phyloP scores from a whole-genome alignment of 352 stramenopile species.

The Plasmopara muralis region DNA sequence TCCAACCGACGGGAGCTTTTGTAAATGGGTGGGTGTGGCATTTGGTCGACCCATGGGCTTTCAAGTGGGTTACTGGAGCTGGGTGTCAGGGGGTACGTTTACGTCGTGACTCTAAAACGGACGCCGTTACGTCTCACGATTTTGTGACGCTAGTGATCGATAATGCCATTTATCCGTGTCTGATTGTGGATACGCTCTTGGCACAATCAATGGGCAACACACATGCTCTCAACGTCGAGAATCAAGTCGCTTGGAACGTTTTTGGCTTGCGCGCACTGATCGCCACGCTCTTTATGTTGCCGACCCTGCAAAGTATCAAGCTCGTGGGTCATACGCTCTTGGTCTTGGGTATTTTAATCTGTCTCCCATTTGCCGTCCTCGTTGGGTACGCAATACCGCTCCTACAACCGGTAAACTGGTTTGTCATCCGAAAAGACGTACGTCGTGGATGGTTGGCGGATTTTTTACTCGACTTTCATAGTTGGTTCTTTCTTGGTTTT shows the following conservation, averaged over 20 bases:
- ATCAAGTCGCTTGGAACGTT: slow-evolving; percentile 24
- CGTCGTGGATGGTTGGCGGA: slow-evolving; percentile 2
- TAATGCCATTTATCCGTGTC: slow-evolving; percentile 79
- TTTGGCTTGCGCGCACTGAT: slow-evolving; percentile 47
- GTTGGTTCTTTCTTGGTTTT: not conserved
- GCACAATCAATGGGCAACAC: slow-evolving; percentile 28
- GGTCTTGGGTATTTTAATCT: slow-evolving; percentile 60
- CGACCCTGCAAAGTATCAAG: slow-evolving; percentile 63
- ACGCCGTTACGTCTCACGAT: not conserved
- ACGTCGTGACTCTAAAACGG: not conserved
- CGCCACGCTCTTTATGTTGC: slow-evolving; percentile 65
- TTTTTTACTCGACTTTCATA: not conserved
- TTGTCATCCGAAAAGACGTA: slow-evolving; percentile 54
- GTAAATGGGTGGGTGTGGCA: slow-evolving; percentile 69
- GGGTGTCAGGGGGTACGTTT: slow-evolving; percentile 2
- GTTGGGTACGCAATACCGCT: slow-evolving; percentile 43
- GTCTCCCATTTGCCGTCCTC: slow-evolving; percentile 57
- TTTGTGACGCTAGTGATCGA: slow-evolving; percentile 55
- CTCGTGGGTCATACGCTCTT: slow-evolving; percentile 58
- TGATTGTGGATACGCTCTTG: slow-evolving; percentile 71
- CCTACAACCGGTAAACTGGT: slow-evolving; percentile 62
- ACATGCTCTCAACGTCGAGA: slow-evolving; percentile 7
- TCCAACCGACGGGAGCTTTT: slow-evolving; percentile 74
- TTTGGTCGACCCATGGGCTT: slow-evolving; percentile 84
- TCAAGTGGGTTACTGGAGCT: slow-evolving; percentile 67